Evolutionary conservation across 1,284 basidiomycete genomes (phyloP), one percentile per base, ranked within the genome.

Genomic region (Clitocybe nebularis): DNA sequence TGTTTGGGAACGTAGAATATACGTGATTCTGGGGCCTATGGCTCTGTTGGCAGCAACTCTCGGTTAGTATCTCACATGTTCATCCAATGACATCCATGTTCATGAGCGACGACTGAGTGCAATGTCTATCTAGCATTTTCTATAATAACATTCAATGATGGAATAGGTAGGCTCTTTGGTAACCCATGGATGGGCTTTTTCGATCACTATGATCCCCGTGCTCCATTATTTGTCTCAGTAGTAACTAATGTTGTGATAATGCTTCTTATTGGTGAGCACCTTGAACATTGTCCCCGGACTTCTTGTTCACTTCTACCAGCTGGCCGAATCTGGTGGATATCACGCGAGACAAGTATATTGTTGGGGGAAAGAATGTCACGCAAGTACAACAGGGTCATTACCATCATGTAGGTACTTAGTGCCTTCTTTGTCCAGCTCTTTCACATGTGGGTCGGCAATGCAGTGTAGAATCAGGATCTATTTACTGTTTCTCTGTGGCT

Each of bases 251-350:
- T 32, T 9, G 10, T 32, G 10, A 16, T 32, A 32, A 32, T 17
- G 5, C n/a, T 32, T 8, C 10, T 32, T 8, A 16, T 17, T 5
- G 29, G 29, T 32, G 10, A 17, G 29, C n/a, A 16, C 19, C 8
- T 14, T 8, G 14, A 13, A 16, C 5, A 11, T 2, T 5, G 7
- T 32, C 14, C 13, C 3, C 5, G 14, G 13, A 32, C 10, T 2
- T 14, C 6, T 32, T 32, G 11, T 16, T 13, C 9, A 8, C 29
- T 4, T 32, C 19, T 11, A 32, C 3, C 10, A 32, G 29, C 29
- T 16, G 29, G 29, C 11, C 29, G 29, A 8, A 32, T 32, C 9
- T 32, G 29, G 29, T 32, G 29, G 29, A 32, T 32, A 32, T 32
- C 29, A 16, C 29, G 9, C 11, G 3, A 16, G 11, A 2, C 19